Evolutionary conservation across 2,329 filamentous ascomycete species (phyloP).

Genomic region (Rosellinia necatrix): DNA sequence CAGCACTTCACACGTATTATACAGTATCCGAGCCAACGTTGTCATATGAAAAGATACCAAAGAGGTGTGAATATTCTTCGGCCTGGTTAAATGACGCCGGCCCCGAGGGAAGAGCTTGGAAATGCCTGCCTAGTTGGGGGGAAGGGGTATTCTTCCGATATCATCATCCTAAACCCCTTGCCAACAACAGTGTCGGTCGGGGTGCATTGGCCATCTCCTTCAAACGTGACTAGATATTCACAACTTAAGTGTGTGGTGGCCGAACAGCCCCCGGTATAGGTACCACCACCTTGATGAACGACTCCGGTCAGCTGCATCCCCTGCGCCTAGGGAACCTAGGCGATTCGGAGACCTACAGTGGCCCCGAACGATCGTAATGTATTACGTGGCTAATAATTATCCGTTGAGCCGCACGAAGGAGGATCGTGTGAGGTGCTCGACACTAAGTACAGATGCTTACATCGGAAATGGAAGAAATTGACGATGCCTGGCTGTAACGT

Average conservation of each 20-base stretch:
- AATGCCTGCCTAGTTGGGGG: background rate
- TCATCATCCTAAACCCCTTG: background rate
- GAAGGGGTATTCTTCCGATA: background rate
- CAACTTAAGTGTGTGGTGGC: background rate
- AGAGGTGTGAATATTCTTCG: background rate
- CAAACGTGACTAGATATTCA: background rate
- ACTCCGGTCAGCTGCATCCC: background rate
- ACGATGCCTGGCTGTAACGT: background rate
- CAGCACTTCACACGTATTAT: background rate
- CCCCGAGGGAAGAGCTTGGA: background rate
- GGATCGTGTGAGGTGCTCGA: background rate
- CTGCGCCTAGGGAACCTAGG: background rate
- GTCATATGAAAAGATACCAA: background rate
- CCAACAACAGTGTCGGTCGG: background rate
- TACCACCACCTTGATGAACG: background rate
- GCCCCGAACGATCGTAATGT: background rate
- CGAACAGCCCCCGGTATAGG: background rate
- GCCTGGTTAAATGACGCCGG: slow-evolving; percentile 1
- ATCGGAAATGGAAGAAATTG: slow-evolving; percentile 1
- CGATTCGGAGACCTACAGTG: background rate
- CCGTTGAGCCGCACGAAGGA: background rate
- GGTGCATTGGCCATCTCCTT: background rate
- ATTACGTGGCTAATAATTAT: background rate
- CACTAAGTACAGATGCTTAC: slow-evolving; percentile 3
- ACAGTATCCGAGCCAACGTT: background rate